Conservation (phyloP, 495 filamentous ascomycete species). For the Staphylotrichum longicolle region DNA sequence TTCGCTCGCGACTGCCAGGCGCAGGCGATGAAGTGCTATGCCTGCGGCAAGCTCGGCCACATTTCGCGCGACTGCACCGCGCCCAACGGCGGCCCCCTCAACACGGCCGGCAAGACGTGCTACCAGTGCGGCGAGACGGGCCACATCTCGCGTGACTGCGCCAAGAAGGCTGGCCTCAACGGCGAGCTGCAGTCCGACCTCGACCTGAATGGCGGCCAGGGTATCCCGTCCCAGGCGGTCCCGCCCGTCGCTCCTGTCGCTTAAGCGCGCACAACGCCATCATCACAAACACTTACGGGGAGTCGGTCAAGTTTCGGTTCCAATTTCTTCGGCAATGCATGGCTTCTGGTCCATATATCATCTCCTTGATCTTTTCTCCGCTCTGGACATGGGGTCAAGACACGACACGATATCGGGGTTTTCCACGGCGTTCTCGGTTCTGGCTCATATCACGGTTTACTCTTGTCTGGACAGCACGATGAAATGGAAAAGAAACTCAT, state of each 20-base stretch:
- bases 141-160: slow-evolving; percentile 94
- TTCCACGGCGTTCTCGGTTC: slow-evolving; percentile 27
- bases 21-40: slow-evolving; percentile 99
- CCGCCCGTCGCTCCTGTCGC: slow-evolving; percentile 37
- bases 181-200: slow-evolving; percentile 45
- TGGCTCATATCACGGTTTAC: slow-evolving; percentile 18
- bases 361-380: slow-evolving; percentile 10
- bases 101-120: slow-evolving; percentile 96
- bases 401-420: slow-evolving; percentile 22
- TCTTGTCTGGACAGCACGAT: slow-evolving; percentile 20
- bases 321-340: slow-evolving; percentile 14
- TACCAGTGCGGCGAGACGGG: slow-evolving; percentile 95
- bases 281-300: neutral
- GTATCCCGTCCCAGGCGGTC: slow-evolving; percentile 28
- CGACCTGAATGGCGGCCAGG: slow-evolving; percentile 25
- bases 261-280: slow-evolving; percentile 20
- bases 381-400: slow-evolving; percentile 19
- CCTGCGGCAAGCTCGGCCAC: slow-evolving; percentile 97
- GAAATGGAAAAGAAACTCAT: slow-evolving; percentile 17
- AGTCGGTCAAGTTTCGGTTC: slow-evolving; percentile 8
- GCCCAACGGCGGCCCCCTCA: slow-evolving; percentile 92
- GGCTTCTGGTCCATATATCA: slow-evolving; percentile 16
- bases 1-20: slow-evolving; percentile 98
- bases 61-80: slow-evolving; percentile 97
- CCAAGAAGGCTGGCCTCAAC: slow-evolving; percentile 55